A percentile compares a stretch with the other conserved stretches of the same genome.
These are phyloP conservation scores for Xylaria sp. DNA, from an alignment of 2,329 filamentous ascomycete species.

Conservation along the genomic window DNA sequence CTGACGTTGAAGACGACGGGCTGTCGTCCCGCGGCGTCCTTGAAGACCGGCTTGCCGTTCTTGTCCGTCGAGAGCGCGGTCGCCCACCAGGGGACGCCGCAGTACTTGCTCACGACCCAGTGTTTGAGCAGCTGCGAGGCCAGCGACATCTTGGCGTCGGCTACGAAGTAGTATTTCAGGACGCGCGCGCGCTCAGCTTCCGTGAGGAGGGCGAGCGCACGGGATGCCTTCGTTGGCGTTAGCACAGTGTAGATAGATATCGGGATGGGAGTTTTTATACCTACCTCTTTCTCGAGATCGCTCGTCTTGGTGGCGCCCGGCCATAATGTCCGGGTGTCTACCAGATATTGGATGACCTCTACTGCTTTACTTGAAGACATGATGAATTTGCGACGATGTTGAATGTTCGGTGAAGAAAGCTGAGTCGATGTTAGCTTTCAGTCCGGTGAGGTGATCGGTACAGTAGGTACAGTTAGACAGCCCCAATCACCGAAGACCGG, in stretches of 20 bases:
- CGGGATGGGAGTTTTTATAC: background rate
- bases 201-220: constrained; percentile 48
- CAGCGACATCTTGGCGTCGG: constrained; percentile 70
- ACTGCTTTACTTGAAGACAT: constrained; percentile 30
- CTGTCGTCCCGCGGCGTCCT: constrained; percentile 42
- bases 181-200: constrained; percentile 52
- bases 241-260: background rate
- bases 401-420: background rate
- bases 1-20: constrained; percentile 67
- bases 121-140: constrained; percentile 71
- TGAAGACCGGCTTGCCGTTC: constrained; percentile 50
- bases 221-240: constrained; percentile 41
- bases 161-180: constrained; percentile 58
- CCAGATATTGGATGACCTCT: constrained; percentile 53
- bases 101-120: constrained; percentile 56
- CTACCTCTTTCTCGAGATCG: constrained; percentile 43
- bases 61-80: constrained; percentile 53
- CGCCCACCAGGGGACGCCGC: constrained; percentile 54
- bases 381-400: background rate
- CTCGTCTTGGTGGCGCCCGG: constrained; percentile 45
- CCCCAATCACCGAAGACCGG: background rate
- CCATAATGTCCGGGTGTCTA: constrained; percentile 57
- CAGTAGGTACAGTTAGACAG: background rate
- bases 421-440: too few species aligned
- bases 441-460: too few species aligned